Base-by-base conservation (phyloP, 768 basidiomycete species). In the Cantharellus anzutake region DNA sequence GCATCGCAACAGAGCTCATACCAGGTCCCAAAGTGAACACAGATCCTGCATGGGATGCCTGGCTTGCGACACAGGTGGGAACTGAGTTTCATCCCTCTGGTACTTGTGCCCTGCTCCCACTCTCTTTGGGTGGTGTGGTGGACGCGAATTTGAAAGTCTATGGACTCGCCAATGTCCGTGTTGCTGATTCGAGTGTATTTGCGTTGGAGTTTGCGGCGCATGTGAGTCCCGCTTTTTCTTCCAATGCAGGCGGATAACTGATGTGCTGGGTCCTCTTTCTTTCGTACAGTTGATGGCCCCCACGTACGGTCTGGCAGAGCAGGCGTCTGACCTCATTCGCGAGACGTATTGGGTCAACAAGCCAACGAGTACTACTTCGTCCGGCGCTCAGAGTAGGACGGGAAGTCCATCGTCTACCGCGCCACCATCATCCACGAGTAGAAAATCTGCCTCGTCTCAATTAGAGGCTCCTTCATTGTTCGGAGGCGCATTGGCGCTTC, bases 11-110 rank as follows among this genome's bases (percentile, higher is more conserved):
- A n/a, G 80, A 82, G 68, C 66, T 71, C 4, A 64, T 67, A 4
- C 82, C 82, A 0, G 81, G 81, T 2, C 62, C 75, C 0, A 62
- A 63, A 3, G 76, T 83, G 16, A 66, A 69, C 34, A 76, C 75
- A 3, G 83, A 86, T 64, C 76, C 70, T 16, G 70, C 82, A 38
- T 78, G 78, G 71, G 77, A 82, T 42, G 66, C 67, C 3, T 84
- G 76, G 76, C 62, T 82, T 38, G 68, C 70, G 38, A 68, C 67
- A 14, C 63, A 67, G 3, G 72, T 48, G 11, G 44, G 44, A 29
- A 48, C 44, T 48, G 44, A 48, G 39, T 61, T 51, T 38, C 60
- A 61, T 40, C 55, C 60, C 37, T 60, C 59, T 14, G 55, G 58
- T 38, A 44, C 57, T 3, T 61, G 42, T 41, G 40, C 72, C 5